A percentile compares a stretch with the other conserved stretches of the same genome.
phyloP scores from a whole-genome alignment of 148 eudicot genomes.

The Diospyros kaki region DNA sequence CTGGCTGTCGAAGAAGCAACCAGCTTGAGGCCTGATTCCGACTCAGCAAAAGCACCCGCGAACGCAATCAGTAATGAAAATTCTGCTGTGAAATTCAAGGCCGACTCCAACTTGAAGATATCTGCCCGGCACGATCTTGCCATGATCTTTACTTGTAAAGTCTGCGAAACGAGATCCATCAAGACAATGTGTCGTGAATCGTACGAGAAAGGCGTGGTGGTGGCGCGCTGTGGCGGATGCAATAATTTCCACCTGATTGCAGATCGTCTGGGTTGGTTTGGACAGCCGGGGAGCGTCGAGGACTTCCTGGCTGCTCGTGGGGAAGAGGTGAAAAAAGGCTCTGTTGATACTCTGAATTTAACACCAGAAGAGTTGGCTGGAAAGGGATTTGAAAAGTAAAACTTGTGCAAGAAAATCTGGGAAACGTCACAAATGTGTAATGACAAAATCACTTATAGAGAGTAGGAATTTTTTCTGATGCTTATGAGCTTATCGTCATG shows the following conservation, averaged over 20 bases:
- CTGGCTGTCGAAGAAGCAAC: constrained; percentile 17
- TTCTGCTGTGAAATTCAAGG: constrained; percentile 21
- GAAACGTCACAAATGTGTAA: too few relatives aligned
- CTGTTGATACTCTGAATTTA: constrained; percentile 58
- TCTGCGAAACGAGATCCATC: constrained; percentile 72
- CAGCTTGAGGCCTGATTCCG: constrained; percentile 9
- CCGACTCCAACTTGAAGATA: constrained; percentile 46
- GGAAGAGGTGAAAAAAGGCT: constrained; percentile 64
- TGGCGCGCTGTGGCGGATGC: constrained; percentile 85
- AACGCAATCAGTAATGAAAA: constrained; percentile 13
- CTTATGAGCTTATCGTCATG: too few relatives aligned
- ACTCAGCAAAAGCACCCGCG: constrained; percentile 16
- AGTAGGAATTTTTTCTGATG: too few relatives aligned
- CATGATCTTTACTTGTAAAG: constrained; percentile 79
- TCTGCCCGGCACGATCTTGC: constrained; percentile 82
- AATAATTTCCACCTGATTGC: constrained; percentile 76
- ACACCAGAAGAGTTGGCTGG: constrained; percentile 88
- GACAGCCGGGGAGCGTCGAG: constrained; percentile 71
- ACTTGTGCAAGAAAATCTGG: too few relatives aligned
- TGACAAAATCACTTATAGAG: too few relatives aligned
- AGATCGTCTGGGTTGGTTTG: constrained; percentile 81
- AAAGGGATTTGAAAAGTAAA: constrained; percentile 22
- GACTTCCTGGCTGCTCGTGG: constrained; percentile 79
- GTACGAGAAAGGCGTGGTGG: constrained; percentile 85
- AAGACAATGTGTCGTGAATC: constrained; percentile 78